phyloP scores from a whole-genome alignment of 2,329 filamentous ascomycete genomes.

The Neoarthrinium moseri region DNA sequence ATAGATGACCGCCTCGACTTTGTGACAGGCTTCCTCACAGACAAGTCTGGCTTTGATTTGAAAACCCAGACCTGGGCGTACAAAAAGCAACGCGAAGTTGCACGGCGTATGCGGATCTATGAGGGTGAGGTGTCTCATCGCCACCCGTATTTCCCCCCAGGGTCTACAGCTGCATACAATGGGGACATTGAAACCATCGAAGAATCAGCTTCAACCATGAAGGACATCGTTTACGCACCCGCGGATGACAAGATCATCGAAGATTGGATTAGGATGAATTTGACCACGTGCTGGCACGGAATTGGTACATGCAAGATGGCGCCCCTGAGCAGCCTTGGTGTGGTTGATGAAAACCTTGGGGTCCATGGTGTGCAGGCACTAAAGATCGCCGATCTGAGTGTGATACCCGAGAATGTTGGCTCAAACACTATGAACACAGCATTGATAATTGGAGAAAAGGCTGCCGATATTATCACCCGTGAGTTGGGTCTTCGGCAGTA shows the following conservation, averaged over 20 bases:
- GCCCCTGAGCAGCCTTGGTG: slow-evolving; percentile 30
- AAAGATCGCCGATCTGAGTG: slow-evolving; percentile 33
- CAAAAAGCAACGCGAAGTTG: slow-evolving; percentile 59
- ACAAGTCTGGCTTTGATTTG: slow-evolving; percentile 44
- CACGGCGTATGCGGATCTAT: slow-evolving; percentile 51
- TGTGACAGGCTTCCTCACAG: slow-evolving; percentile 52
- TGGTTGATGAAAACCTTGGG: slow-evolving; percentile 34
- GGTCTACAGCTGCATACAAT: slow-evolving; percentile 35
- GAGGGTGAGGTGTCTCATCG: slow-evolving; percentile 38
- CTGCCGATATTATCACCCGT: slow-evolving; percentile 33
- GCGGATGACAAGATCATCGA: slow-evolving; percentile 43
- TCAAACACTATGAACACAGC: slow-evolving; percentile 46
- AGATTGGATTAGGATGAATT: slow-evolving; percentile 30
- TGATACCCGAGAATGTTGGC: slow-evolving; percentile 29
- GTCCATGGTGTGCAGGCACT: slow-evolving; percentile 35
- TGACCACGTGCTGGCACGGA: slow-evolving; percentile 36
- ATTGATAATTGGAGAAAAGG: slow-evolving; percentile 43
- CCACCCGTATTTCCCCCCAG: slow-evolving; percentile 40
- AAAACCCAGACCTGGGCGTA: slow-evolving; percentile 59
- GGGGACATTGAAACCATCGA: slow-evolving; percentile 24
- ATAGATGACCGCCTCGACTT: slow-evolving; percentile 47
- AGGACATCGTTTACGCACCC: slow-evolving; percentile 40
- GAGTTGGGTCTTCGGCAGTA: slow-evolving; percentile 26
- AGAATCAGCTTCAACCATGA: slow-evolving; percentile 22
- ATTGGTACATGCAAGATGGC: slow-evolving; percentile 25